Conservation (phyloP, 129 eudicot species). For the Arctium lappa region DNA sequence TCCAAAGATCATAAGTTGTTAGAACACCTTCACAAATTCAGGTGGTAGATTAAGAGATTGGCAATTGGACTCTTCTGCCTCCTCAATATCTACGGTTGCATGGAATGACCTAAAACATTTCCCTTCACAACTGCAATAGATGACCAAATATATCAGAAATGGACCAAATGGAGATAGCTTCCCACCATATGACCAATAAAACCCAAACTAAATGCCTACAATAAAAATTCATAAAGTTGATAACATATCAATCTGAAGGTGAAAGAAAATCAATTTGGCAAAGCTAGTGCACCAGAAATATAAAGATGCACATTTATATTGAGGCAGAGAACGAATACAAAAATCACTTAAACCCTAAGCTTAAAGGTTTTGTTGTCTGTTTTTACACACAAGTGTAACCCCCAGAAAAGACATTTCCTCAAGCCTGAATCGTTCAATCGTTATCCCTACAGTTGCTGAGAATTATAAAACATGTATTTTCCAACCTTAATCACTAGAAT, state of each 20-base stretch:
- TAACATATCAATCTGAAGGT: background rate
- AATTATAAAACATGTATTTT: background rate
- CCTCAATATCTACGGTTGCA: conserved; percentile 44
- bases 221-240: background rate
- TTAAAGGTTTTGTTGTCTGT: background rate
- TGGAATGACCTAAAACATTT: conserved; percentile 84
- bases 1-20: background rate
- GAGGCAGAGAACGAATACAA: background rate
- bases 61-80: conserved; percentile 45
- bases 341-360: background rate
- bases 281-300: background rate
- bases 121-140: conserved; percentile 64
- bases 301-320: background rate
- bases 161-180: conserved; percentile 2
- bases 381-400: background rate
- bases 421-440: background rate
- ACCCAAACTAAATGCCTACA: background rate
- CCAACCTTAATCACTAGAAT: background rate
- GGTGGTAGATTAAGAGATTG: conserved; percentile 44
- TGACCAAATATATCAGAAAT: conserved; percentile 4
- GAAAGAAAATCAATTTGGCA: background rate
- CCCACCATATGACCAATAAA: background rate
- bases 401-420: background rate
- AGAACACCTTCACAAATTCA: conserved; percentile 45
- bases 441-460: background rate